Evolutionary conservation across 352 stramenopile species (phyloP), one percentile per base, ranked within the genome.

Genomic region (Phytophthora citrophthora): DNA sequence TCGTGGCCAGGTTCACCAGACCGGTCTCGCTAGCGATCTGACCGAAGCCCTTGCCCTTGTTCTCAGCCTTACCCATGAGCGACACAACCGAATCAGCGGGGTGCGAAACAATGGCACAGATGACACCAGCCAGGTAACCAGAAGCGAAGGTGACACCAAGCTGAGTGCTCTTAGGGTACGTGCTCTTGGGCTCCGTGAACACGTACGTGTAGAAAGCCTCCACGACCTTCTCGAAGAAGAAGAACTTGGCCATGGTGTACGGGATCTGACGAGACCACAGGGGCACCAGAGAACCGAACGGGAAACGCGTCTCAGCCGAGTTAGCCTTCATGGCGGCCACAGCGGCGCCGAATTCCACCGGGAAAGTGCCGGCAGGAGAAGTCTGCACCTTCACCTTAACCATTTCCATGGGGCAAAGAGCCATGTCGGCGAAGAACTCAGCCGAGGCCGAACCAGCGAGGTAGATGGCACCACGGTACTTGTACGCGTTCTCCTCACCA

Each of bases 181-280:
- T 79, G 61, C 88, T 86, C 75, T 96, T 96, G 50, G 91, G 91
- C 72, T 94, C 88, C 46, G 92, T 97, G 76, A 96, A 96, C 64
- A 94, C 83, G 74, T 95, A 54, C 62, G 85, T 93, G 82, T 95
- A 95, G 70, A 95, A 95, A 23, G 69, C 81, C 70, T 94, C 87
- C 11, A 95, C 87, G 57, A 92, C 83, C 76, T 95, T 95, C 65
- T 95, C 87, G 61, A 98, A 98, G 74, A 99, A 98, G 63, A 98
- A 98, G 75, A 99, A 99, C 86, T 99, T 99, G 54, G 97, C 95
- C 96, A 99, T 99, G 54, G 98, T 99, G 95, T 99, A 99, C 61
- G 98, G 98, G 73, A 98, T 97, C 79, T 97, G 94, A 41, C 94
- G 89, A 46, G 87, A 95, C 87, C 87, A 95, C 62, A 95, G 75